Evolutionary conservation across 306 rosid species (phyloP), one percentile per base, ranked within the genome.

Genomic region (Senna tora): DNA sequence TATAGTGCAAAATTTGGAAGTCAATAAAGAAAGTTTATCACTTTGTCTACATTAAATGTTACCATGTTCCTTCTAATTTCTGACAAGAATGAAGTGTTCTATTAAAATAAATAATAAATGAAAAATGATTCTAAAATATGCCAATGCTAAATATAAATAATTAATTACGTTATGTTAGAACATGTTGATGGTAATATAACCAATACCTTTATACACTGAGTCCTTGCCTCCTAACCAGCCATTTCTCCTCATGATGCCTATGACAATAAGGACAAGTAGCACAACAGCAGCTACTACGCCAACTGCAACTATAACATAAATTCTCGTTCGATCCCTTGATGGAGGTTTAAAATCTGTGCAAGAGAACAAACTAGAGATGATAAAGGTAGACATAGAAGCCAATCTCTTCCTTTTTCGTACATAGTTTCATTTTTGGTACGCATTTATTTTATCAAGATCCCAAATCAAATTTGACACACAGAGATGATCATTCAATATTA

Each of bases 301-400:
- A 73, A 53, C 41, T 7, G 32, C 69, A 66, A 78, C 28, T 51
- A 43, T 65, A 67, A 83, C 47, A 34, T 36, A 22, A 19, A 9
- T 71, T 75, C 56, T 87, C 66, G 72, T 79, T 47, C 41, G 55
- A 65, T 63, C 38, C 28, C 39, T 34, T 33, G 80, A 63, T 28
- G 97, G 98, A 45, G 88, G 87, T 22, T 72, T 77, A 77, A 93
- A 93, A 84, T 93, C 97, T 93, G 88, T 25, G 28, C 70, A 85
- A 80, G 46, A 59, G 20, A 43, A 72, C 45, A 80, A 73, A 21
- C 39, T 45, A 56, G 21, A 57, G 20, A 36, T 65, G 10, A 25
- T 50, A 58, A 17, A 54, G 65, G 54, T 14, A 72, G 59, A 59
- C 25, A 58, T 32, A 39, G 39, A 71, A 20, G 42, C 42, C 67